Evolutionary conservation across 768 basidiomycete species (phyloP), one percentile per base, ranked within the genome.

Genomic region (Porpolomopsis calyptriformis): DNA sequence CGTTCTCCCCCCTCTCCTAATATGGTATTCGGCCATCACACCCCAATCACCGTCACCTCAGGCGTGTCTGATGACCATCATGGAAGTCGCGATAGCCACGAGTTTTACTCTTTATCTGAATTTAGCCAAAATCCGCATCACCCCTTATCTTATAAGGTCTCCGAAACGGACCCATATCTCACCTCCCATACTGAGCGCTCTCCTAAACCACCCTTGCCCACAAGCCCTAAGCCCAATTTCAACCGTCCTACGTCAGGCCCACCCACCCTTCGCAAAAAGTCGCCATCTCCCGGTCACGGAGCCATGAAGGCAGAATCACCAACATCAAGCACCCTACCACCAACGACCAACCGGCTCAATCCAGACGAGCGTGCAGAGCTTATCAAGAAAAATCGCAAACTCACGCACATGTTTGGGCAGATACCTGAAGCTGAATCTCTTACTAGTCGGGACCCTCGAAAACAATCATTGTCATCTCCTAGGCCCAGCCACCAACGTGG

Each of bases 351-450:
- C 61, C 63, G 71, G 51, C 77, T 87, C 39, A 68, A 69, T 51
- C 64, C 77, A 14, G 68, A 71, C 9, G 78, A 83, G 52, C 84
- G 87, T 24, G 74, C 81, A 0, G 84, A 84, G 41, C 77, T 82
- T 47, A 67, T 90, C 25, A 70, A 77, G 45, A 82, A 80, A 53
- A 76, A 79, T 42, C 78, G 82, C 55, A 91, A 91, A 61, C 73
- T 90, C 40, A 71, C 82, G n/a, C 80, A 81, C 51, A 65, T 90
- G n/a, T 80, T 90, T 45, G 87, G 87, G 34, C 71, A 77, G 60
- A 76, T 71, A 2, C 84, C 82, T 2, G 70, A 65, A 4, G 64
- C 68, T 3, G 73, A 73, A 8, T 63, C 60, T 4, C 53, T 70
- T 43, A 51, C 60, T 23, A 60, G 52, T 47, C 70, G 56, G 55